Conservation (phyloP, 345 rosid species). For the Hibiscus trionum region DNA sequence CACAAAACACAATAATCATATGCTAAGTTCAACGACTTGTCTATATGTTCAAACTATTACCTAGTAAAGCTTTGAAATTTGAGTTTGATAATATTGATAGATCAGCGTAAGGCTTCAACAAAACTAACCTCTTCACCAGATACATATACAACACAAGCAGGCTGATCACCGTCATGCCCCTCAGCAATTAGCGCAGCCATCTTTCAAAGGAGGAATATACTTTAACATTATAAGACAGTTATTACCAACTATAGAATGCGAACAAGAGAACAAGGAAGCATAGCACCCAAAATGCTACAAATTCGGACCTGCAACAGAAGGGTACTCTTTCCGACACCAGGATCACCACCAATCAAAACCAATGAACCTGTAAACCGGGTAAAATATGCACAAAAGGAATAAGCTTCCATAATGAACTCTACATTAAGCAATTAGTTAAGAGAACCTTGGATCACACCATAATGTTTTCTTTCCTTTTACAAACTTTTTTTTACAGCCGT, state of each 20-base stretch:
- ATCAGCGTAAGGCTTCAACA: neutral
- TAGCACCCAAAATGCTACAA: neutral
- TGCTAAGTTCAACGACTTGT: neutral
- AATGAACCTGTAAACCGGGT: conserved; percentile 52
- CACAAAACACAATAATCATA: neutral
- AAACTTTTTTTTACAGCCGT: neutral
- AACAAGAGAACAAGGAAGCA: neutral
- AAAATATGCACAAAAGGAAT: neutral
- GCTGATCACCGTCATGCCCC: conserved; percentile 29
- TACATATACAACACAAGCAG: conserved; percentile 72
- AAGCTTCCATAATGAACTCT: neutral
- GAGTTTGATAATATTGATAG: neutral
- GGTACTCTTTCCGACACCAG: conserved; percentile 97
- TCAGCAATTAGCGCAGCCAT: conserved; percentile 67
- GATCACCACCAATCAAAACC: conserved; percentile 89
- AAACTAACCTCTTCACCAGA: conserved; percentile 90
- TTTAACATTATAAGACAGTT: neutral
- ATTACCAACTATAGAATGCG: neutral
- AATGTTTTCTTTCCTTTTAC: conserved; percentile 20
- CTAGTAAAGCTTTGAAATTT: neutral
- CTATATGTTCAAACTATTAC: neutral
- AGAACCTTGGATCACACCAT: neutral
- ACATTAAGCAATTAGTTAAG: neutral
- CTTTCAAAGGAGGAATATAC: conserved; percentile 21
- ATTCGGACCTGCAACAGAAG: conserved; percentile 66